phyloP scores from a whole-genome alignment of 2,329 filamentous ascomycete species.

The Colletotrichum liaoningense region DNA sequence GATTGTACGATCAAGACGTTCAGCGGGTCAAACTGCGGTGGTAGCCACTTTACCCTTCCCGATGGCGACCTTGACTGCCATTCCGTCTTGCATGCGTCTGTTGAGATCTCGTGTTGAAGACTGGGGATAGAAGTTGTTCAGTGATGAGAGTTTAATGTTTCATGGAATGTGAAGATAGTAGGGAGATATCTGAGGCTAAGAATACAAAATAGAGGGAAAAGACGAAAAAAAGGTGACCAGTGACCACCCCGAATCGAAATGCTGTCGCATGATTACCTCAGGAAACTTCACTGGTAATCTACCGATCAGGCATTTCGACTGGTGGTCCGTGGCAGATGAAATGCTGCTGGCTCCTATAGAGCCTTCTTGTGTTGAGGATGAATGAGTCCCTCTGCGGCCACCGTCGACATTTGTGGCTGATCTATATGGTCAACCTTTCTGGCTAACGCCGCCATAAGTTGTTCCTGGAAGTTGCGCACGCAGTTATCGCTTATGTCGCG shows the following conservation, averaged over 20 bases:
- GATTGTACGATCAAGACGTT: conserved; percentile 11
- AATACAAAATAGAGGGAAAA: neutral
- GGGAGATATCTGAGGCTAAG: no score
- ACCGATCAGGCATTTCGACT: neutral
- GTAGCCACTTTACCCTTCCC: neutral
- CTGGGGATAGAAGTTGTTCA: neutral
- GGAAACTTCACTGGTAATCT: neutral
- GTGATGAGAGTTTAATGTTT: neutral
- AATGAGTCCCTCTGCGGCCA: no score
- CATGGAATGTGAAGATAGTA: no score
- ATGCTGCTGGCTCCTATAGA: neutral
- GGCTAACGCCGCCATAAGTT: no score
- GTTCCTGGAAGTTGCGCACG: no score
- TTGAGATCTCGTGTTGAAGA: conserved; percentile 2
- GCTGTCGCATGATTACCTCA: neutral
- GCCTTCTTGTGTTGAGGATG: neutral
- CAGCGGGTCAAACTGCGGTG: neutral
- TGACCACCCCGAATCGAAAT: neutral
- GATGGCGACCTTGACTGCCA: conserved; percentile 17
- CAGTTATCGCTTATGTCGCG: no score
- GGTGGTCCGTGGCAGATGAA: neutral
- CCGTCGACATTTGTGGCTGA: no score
- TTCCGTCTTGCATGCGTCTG: conserved; percentile 11
- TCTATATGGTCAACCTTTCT: no score
- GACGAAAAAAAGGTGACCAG: neutral